These are phyloP conservation scores for Brassica balearica DNA, from an alignment of 441 rosid genomes.

Conservation along the genomic window DNA sequence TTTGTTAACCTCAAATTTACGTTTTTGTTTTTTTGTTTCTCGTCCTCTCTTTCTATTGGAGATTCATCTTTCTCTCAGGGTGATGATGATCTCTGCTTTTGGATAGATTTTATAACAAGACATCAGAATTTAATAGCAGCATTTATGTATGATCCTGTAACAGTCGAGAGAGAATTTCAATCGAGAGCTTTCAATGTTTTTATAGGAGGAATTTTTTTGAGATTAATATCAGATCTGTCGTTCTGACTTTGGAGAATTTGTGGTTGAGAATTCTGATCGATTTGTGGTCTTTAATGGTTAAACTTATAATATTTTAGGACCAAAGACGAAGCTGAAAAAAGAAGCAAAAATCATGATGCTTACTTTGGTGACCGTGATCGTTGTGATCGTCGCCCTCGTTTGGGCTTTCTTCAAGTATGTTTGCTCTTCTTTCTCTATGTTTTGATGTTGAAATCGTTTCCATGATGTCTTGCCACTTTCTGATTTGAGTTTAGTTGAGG, in stretches of 20 bases:
- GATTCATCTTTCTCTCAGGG: background rate
- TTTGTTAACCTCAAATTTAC: slow-evolving; percentile 12
- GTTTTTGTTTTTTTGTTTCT: background rate
- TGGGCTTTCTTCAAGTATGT: slow-evolving; percentile 31
- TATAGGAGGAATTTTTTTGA: background rate
- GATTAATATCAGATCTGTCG: slow-evolving; percentile 3
- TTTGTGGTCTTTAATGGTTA: slow-evolving; percentile 17
- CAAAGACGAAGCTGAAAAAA: slow-evolving; percentile 17
- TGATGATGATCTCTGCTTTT: slow-evolving; percentile 17
- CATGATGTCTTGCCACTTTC: background rate
- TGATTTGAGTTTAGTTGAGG: background rate
- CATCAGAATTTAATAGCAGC: slow-evolving; percentile 10
- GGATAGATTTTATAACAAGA: slow-evolving; percentile 10
- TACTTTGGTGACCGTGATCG: slow-evolving; percentile 9
- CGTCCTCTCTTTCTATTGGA: background rate
- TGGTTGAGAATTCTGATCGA: background rate
- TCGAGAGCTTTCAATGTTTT: slow-evolving; percentile 8
- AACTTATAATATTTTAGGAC: slow-evolving; percentile 1
- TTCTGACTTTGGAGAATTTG: background rate
- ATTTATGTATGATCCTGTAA: slow-evolving; percentile 20
- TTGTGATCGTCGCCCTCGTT: background rate
- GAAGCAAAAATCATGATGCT: background rate
- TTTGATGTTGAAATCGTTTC: background rate
- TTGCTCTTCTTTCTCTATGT: background rate
- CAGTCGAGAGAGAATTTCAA: slow-evolving; percentile 18